A percentile compares a stretch with the other conserved stretches of the same genome.
phyloP scores from a whole-genome alignment of 441 rosid genomes.

The Adansonia rubrostipa region DNA sequence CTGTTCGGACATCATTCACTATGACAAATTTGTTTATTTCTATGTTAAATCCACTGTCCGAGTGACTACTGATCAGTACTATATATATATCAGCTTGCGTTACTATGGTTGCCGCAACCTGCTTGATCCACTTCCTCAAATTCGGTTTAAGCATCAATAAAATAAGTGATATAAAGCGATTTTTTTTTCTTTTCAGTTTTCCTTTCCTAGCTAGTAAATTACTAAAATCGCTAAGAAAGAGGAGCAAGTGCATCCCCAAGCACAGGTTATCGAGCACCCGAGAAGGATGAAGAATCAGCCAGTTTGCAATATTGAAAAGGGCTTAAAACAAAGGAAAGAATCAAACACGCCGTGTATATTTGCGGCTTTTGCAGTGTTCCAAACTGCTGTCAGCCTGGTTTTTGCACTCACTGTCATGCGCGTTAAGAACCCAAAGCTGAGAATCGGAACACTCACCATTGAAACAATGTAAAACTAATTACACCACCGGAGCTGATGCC shows the following conservation, averaged over 20 bases:
- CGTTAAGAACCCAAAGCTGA: constrained; percentile 8
- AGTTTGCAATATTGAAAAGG: background rate
- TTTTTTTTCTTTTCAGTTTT: too few relatives aligned
- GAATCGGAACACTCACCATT: background rate
- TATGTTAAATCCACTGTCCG: background rate
- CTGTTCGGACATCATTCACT: background rate
- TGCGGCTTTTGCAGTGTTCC: constrained; percentile 18
- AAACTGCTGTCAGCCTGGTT: constrained; percentile 6
- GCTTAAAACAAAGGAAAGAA: constrained; percentile 11
- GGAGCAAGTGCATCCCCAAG: constrained; percentile 8
- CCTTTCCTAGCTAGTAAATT: too few relatives aligned
- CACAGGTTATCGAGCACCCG: background rate
- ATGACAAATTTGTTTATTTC: background rate
- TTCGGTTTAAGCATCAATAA: background rate
- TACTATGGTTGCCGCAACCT: background rate
- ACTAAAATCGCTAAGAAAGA: background rate
- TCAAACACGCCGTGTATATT: background rate
- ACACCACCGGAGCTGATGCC: constrained; percentile 25
- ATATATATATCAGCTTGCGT: background rate
- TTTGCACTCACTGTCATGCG: constrained; percentile 17
- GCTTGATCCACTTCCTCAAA: background rate
- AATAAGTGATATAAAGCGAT: background rate
- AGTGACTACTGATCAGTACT: background rate
- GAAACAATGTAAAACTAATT: background rate
- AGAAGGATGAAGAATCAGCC: constrained; percentile 9